Conservation (phyloP, 1,284 basidiomycete species). For the Irpex sp. region DNA sequence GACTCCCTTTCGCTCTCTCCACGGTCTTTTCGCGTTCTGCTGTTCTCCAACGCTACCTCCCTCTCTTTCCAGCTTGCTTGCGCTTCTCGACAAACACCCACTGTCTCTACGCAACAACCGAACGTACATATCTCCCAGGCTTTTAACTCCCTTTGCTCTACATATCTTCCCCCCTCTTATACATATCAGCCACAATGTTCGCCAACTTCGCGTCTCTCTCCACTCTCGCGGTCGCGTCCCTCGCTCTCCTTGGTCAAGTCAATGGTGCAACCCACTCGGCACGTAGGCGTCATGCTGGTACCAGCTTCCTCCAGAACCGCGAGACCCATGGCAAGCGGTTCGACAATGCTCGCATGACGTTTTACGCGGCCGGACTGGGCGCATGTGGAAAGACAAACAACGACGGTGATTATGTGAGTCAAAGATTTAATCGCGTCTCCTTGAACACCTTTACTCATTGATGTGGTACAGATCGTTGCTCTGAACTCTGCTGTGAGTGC, state of each 20-base stretch:
- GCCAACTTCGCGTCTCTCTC: conserved; percentile 8
- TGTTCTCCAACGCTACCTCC: background rate
- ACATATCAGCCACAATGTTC: conserved; percentile 4
- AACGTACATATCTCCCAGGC: background rate
- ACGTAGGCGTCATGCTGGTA: conserved; percentile 8
- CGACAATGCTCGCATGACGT: conserved; percentile 28
- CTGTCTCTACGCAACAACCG: conserved; percentile 1
- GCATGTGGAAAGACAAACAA: conserved; percentile 32
- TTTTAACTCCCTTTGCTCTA: background rate
- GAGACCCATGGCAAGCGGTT: conserved; percentile 19
- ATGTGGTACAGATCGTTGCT: conserved; percentile 30
- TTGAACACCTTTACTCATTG: background rate
- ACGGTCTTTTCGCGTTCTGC: background rate
- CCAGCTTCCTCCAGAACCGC: background rate
- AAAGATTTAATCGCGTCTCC: background rate
- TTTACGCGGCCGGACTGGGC: conserved; percentile 29
- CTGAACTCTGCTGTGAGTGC: conserved; percentile 29
- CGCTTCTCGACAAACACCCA: background rate
- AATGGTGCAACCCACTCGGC: conserved; percentile 6
- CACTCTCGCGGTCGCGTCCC: conserved; percentile 9
- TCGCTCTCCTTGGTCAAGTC: background rate
- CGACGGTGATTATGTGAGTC: conserved; percentile 30
- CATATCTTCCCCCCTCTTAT: background rate
- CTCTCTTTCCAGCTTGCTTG: background rate
- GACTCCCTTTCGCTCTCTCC: background rate